phyloP scores from a whole-genome alignment of 1,139 yeast genomes.

The Blastobotrys serpentis region DNA sequence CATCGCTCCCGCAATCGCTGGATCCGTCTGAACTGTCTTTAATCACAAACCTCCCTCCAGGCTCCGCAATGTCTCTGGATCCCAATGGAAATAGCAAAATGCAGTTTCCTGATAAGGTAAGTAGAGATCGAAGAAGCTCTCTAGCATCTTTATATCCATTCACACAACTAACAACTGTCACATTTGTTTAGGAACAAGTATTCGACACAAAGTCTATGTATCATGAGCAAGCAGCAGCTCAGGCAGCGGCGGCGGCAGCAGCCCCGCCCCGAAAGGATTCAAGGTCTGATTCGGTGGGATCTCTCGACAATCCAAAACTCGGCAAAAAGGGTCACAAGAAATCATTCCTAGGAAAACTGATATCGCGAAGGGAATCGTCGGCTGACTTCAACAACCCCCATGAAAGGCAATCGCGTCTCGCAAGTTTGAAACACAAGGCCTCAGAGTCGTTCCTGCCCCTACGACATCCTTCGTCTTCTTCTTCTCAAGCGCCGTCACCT shows the following conservation, averaged over 20 bases:
- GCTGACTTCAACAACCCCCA: slow-evolving; percentile 24
- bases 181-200: slow-evolving; percentile 23
- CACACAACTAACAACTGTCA: too few species aligned
- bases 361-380: slow-evolving; percentile 30
- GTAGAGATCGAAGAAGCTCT: too few species aligned
- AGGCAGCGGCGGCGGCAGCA: slow-evolving; percentile 9
- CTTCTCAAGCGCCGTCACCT: slow-evolving; percentile 12
- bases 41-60: slow-evolving; percentile 19
- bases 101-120: slow-evolving; percentile 7
- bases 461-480: slow-evolving; percentile 15
- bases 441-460: slow-evolving; percentile 18
- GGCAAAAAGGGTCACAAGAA: slow-evolving; percentile 19
- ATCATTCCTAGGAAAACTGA: slow-evolving; percentile 29
- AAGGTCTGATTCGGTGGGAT: slow-evolving; percentile 29
- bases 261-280: slow-evolving; percentile 7
- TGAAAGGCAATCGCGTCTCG: slow-evolving; percentile 8
- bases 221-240: slow-evolving; percentile 18
- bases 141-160: too few species aligned
- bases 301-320: slow-evolving; percentile 18
- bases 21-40: slow-evolving; percentile 26
- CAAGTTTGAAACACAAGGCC: slow-evolving; percentile 16
- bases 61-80: slow-evolving; percentile 15
- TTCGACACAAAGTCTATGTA: slow-evolving; percentile 27
- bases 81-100: slow-evolving; percentile 8
- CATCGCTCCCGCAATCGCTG: slow-evolving; percentile 21